A percentile compares a stretch with the other conserved stretches of the same genome.
Evolutionary conservation across 495 filamentous ascomycete species (phyloP).

Genomic region (Arthonia radiata): DNA sequence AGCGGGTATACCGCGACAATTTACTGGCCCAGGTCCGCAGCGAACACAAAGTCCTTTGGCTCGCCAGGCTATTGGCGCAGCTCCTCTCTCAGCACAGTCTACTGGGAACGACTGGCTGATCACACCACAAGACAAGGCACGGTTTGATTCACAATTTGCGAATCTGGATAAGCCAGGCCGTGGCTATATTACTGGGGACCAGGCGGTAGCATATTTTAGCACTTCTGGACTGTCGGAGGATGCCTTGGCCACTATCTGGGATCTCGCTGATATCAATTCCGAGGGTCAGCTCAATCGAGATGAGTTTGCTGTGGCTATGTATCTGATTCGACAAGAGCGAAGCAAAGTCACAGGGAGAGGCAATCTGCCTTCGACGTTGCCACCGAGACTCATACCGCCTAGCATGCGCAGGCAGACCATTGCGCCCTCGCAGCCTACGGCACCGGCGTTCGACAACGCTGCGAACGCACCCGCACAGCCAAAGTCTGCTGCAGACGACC

Average conservation of each 20-base stretch:
- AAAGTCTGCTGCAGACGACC: constrained; percentile 66
- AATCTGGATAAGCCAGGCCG: constrained; percentile 54
- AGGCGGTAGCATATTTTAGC: constrained; percentile 86
- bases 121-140: constrained; percentile 53
- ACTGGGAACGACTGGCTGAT: constrained; percentile 64
- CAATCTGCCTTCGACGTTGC: constrained; percentile 44
- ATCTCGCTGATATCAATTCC: constrained; percentile 80
- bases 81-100: constrained; percentile 28
- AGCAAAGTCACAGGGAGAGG: constrained; percentile 33
- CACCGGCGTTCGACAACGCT: constrained; percentile 25
- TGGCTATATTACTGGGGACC: constrained; percentile 73
- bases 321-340: constrained; percentile 73
- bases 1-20: constrained; percentile 44
- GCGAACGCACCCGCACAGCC: constrained; percentile 23
- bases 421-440: constrained; percentile 22
- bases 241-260: constrained; percentile 86
- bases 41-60: constrained; percentile 48
- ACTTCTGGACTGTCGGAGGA: constrained; percentile 80
- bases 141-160: constrained; percentile 64
- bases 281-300: constrained; percentile 65
- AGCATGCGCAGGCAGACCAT: constrained; percentile 47
- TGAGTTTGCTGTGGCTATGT: constrained; percentile 96
- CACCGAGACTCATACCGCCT: constrained; percentile 64
- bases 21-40: constrained; percentile 34
- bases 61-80: constrained; percentile 27